A percentile compares a stretch with the other conserved stretches of the same genome.
These are phyloP conservation scores for Globisporangium ultimum DNA, from an alignment of 352 stramenopile species.

Conservation along the genomic window DNA sequence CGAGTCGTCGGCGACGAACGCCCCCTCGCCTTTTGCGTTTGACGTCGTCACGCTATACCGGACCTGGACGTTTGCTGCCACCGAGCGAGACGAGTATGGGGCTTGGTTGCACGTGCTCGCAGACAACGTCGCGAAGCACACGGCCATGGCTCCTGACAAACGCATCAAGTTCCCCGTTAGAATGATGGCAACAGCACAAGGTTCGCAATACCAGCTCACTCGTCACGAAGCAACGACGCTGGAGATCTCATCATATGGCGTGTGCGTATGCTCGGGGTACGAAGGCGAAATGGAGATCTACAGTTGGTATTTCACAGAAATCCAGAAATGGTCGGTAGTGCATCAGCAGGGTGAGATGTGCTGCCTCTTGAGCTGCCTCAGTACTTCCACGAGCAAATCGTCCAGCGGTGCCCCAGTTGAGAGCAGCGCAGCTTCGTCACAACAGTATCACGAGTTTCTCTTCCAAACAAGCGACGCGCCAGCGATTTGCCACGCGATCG, in stretches of 20 bases:
- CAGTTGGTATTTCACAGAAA: slow-evolving; percentile 78
- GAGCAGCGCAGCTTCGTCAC: background rate
- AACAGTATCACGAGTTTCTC: slow-evolving; percentile 42
- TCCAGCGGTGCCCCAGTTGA: background rate
- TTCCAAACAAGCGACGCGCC: slow-evolving; percentile 55
- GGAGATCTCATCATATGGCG: slow-evolving; percentile 54
- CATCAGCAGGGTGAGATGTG: slow-evolving; percentile 50
- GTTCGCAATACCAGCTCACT: slow-evolving; percentile 24
- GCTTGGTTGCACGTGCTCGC: slow-evolving; percentile 53
- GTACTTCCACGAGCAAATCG: background rate
- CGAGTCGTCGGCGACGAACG: slow-evolving; percentile 26
- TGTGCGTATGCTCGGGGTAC: slow-evolving; percentile 44
- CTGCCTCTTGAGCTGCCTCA: slow-evolving; percentile 54
- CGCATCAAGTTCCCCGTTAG: slow-evolving; percentile 47
- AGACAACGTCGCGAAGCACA: slow-evolving; percentile 51
- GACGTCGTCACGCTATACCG: slow-evolving; percentile 76
- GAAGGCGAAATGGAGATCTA: slow-evolving; percentile 46
- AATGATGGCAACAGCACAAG: slow-evolving; percentile 31
- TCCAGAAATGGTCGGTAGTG: slow-evolving; percentile 74
- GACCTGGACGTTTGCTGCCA: slow-evolving; percentile 64
- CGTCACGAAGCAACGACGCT: slow-evolving; percentile 40
- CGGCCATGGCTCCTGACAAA: slow-evolving; percentile 49
- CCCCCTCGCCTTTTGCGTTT: slow-evolving; percentile 36
- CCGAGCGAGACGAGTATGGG: slow-evolving; percentile 45
- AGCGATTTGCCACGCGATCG: slow-evolving; percentile 57